Evolutionary conservation across 2,329 filamentous ascomycete species (phyloP).

Genomic region (Pseudogymnoascus sp.): DNA sequence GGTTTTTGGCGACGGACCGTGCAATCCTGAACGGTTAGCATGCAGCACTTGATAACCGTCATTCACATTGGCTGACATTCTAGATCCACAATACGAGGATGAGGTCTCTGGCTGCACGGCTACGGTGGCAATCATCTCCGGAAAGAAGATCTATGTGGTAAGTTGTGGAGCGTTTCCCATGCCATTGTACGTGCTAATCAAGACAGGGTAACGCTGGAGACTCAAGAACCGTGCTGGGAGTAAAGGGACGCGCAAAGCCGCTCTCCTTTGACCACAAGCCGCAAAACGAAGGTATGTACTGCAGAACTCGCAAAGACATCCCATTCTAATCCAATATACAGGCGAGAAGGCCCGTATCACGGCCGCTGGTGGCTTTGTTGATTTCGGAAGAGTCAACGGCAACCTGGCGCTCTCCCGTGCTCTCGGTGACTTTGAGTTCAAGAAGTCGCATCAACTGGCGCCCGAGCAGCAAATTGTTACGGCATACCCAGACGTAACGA

Average conservation of each 20-base stretch:
- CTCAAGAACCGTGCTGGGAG: conserved; percentile 86
- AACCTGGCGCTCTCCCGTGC: conserved; percentile 94
- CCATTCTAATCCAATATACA: conserved; percentile 31
- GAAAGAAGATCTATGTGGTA: conserved; percentile 92
- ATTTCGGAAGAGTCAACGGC: conserved; percentile 96
- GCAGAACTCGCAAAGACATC: not conserved
- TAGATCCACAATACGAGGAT: conserved; percentile 94
- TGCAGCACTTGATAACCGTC: not conserved
- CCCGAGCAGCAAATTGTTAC: conserved; percentile 99
- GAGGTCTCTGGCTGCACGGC: conserved; percentile 98
- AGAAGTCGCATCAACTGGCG: conserved; percentile 93
- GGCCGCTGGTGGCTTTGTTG: conserved; percentile 92
- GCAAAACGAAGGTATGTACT: conserved; percentile 76
- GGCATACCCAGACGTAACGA: conserved; percentile 86
- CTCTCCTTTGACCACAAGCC: conserved; percentile 99
- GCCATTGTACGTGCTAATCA: conserved; percentile 21
- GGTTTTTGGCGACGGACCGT: conserved; percentile 89
- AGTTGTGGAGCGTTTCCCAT: conserved; percentile 34
- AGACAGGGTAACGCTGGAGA: conserved; percentile 89
- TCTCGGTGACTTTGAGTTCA: conserved; percentile 99
- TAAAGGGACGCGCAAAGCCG: conserved; percentile 95
- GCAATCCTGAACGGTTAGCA: conserved; percentile 84
- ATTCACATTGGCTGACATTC: conserved; percentile 18
- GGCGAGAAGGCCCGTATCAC: conserved; percentile 94
- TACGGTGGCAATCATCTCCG: conserved; percentile 79